phyloP scores from a whole-genome alignment of 1,139 yeast species.

The Kodamaea arcana region DNA sequence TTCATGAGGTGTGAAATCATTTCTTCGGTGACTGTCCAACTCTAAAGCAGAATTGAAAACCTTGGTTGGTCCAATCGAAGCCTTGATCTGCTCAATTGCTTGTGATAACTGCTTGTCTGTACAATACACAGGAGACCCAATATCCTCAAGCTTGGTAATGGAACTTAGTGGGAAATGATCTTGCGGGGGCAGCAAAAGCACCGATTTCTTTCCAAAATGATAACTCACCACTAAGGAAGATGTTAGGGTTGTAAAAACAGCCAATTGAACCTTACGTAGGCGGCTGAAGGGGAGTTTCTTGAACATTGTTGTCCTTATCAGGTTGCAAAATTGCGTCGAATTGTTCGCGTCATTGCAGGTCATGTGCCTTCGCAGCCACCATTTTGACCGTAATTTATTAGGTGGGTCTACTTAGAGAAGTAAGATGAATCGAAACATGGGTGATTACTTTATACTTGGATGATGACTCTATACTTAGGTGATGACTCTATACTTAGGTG shows the following conservation, averaged over 20 bases:
- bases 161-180: constrained; percentile 10
- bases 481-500: too few relatives aligned
- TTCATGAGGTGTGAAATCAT: constrained; percentile 40
- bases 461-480: too few relatives aligned
- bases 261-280: neutral
- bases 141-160: constrained; percentile 27
- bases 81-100: constrained; percentile 43
- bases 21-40: constrained; percentile 34
- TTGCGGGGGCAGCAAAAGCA: neutral
- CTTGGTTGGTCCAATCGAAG: constrained; percentile 26
- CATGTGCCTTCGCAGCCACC: too few relatives aligned
- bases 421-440: too few relatives aligned
- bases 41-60: constrained; percentile 28
- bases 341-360: too few relatives aligned
- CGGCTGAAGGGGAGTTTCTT: neutral
- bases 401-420: too few relatives aligned
- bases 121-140: constrained; percentile 38
- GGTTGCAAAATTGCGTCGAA: too few relatives aligned
- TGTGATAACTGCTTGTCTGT: constrained; percentile 31
- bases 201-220: constrained; percentile 1
- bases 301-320: neutral
- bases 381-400: too few relatives aligned
- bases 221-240: neutral
- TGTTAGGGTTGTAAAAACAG: neutral
- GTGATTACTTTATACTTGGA: too few relatives aligned